A percentile compares a stretch with the other conserved stretches of the same genome.
Conservation (phyloP, 805 yeast genomes). For the Lachancea mirantina region DNA sequence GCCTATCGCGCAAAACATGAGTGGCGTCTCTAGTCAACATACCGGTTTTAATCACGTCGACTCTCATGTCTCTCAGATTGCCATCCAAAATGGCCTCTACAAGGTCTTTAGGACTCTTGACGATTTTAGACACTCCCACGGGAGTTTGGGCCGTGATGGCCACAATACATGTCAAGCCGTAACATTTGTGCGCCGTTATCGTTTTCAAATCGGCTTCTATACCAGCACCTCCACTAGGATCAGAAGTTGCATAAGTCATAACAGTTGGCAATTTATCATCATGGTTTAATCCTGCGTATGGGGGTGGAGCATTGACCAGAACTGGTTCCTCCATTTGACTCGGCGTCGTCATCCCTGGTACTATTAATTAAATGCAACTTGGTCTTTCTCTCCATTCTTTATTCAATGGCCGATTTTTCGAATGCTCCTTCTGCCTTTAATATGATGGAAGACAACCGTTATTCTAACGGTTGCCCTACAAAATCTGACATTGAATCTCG, state of each 20-base stretch:
- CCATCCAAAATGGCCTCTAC: constrained; percentile 44
- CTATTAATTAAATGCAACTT: no score
- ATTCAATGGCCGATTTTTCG: no score
- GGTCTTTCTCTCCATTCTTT: no score
- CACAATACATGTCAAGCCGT: constrained; percentile 69
- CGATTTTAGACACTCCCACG: constrained; percentile 35
- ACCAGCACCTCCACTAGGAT: constrained; percentile 87
- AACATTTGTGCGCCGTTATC: constrained; percentile 64
- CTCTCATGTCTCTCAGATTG: constrained; percentile 52
- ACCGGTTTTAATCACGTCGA: constrained; percentile 73
- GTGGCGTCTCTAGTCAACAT: constrained; percentile 57
- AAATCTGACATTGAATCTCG: no score
- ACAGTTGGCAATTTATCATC: constrained; percentile 34
- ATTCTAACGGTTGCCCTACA: no score
- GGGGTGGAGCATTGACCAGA: constrained; percentile 24
- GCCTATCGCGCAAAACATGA: constrained; percentile 35
- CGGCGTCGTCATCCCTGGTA: no score
- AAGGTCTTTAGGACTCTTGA: constrained; percentile 37
- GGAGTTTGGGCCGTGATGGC: constrained; percentile 78
- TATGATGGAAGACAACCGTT: no score
- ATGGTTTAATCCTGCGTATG: constrained; percentile 20
- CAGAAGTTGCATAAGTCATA: constrained; percentile 63
- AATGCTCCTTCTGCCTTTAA: no score
- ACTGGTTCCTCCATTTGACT: no score
- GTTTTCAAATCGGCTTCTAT: constrained; percentile 85